phyloP scores from a whole-genome alignment of 495 filamentous ascomycete species.

The Podospora appendiculata region DNA sequence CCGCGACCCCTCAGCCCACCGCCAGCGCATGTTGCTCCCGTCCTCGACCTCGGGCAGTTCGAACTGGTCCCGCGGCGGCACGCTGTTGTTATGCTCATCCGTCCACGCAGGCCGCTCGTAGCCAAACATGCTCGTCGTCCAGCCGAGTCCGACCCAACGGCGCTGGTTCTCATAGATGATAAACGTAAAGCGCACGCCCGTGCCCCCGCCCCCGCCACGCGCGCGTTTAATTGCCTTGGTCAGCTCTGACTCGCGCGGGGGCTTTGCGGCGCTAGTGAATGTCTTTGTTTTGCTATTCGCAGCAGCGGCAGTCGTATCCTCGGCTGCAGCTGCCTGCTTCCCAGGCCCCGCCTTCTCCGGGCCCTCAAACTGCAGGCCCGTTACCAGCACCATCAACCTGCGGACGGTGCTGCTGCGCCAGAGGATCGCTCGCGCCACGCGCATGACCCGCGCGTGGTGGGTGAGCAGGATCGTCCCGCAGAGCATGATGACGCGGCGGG shows the following conservation, averaged over 20 bases:
- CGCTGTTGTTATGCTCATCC: conserved; percentile 83
- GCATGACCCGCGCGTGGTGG: conserved; percentile 83
- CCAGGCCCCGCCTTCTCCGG: conserved; percentile 16
- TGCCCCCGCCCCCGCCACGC: conserved; percentile 35
- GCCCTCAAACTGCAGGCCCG: conserved; percentile 65
- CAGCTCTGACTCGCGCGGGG: conserved; percentile 24
- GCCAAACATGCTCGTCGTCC: conserved; percentile 83
- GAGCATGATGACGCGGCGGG: conserved; percentile 69
- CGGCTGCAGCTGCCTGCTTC: conserved; percentile 6
- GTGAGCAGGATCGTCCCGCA: conserved; percentile 76
- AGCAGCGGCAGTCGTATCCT: conserved; percentile 6
- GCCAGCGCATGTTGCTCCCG: conserved; percentile 73
- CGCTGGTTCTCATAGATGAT: conserved; percentile 95
- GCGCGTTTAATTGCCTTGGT: conserved; percentile 26
- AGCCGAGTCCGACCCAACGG: conserved; percentile 89
- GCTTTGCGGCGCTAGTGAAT: not conserved
- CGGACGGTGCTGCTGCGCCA: conserved; percentile 81
- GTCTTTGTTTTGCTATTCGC: conserved; percentile 6
- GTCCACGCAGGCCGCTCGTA: conserved; percentile 90
- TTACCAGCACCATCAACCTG: conserved; percentile 55
- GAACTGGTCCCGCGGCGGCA: conserved; percentile 72
- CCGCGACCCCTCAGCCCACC: conserved; percentile 75
- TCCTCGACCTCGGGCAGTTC: conserved; percentile 76
- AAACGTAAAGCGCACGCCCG: conserved; percentile 90
- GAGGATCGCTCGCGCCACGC: conserved; percentile 77